phyloP scores from a whole-genome alignment of 1,284 basidiomycete genomes.

The Ganoderma sp. region DNA sequence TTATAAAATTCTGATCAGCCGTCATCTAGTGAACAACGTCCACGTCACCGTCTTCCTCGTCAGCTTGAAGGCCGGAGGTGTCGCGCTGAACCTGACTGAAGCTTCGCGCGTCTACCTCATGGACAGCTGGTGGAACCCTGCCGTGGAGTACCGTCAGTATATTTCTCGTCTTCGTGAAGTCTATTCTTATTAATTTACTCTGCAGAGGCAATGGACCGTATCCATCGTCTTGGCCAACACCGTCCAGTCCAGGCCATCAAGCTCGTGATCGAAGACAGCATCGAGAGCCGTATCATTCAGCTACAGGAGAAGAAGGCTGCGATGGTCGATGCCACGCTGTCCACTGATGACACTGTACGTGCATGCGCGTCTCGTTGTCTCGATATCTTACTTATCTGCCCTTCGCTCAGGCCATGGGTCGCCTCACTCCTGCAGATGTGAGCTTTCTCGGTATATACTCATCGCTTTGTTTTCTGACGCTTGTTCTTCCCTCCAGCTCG shows the following conservation, averaged over 20 bases:
- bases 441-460: constrained; percentile 44
- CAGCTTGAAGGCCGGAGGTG: constrained; percentile 94
- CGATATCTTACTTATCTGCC: not conserved
- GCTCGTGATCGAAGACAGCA: constrained; percentile 94
- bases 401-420: constrained; percentile 76
- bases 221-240: constrained; percentile 90
- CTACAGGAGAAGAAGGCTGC: constrained; percentile 94
- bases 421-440: constrained; percentile 88
- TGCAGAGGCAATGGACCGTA: constrained; percentile 96
- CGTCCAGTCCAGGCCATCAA: constrained; percentile 94
- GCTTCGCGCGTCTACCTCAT: constrained; percentile 92
- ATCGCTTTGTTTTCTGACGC: constrained; percentile 12
- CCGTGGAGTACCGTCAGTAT: constrained; percentile 49
- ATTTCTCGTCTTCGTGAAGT: constrained; percentile 14
- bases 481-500: constrained; percentile 51
- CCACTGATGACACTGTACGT: constrained; percentile 74
- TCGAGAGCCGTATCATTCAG: constrained; percentile 94
- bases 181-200: not conserved
- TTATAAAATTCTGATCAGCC: constrained; percentile 13
- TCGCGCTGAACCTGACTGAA: constrained; percentile 92
- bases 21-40: constrained; percentile 80
- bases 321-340: constrained; percentile 83
- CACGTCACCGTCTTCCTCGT: constrained; percentile 97
- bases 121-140: constrained; percentile 95
- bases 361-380: no score